Evolutionary conservation across 208 protist genomes (phyloP), one percentile per base, ranked within the genome.

Genomic region (Phytomonas francai): DNA sequence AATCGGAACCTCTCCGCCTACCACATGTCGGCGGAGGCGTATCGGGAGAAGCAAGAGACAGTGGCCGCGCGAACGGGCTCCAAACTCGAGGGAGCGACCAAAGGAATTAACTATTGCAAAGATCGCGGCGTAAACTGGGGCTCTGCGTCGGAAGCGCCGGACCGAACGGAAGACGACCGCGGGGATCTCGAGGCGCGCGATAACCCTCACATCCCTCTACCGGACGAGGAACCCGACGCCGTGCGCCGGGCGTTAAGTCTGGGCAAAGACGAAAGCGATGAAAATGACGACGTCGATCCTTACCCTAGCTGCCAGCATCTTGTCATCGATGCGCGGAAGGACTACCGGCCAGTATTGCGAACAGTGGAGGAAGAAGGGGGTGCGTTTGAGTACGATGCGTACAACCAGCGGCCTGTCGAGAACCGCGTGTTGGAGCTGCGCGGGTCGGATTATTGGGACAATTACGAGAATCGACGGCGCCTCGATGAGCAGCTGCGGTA

Each of bases 401-500:
- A 88, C 65, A 49, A 70, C n/a, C 84, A 86, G 54, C 83, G 84
- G 0, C 86, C 84, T 0, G 72, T 71, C 3, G 84, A 92, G 61
- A 68, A 69, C 25, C 45, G 70, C 16, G 51, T 90, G 14, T 60
- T 80, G 22, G 74, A 76, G 69, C 62, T 90, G 34, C 87, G 87
- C 0, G 89, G 80, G 1, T 68, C 73, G n/a, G 82, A 93, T 33
- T 93, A 89, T 76, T 95, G 89, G 87, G 65, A 71, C 42, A 63
- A 81, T 49, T 39, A 67, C 36, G 76, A 78, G 30, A 72, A 83
- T 56, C 81, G 87, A 45, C 56, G 60, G 0, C 65, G 58, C n/a
- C 59, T 95, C 12, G 85, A 86, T 66, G 71, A 74, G 64, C 78
- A 74, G 56, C 79, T 58, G 7, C 64, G 69, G 12, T 39, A 83